phyloP scores from a whole-genome alignment of 140 eudicot species.

The Bidens hawaiensis region DNA sequence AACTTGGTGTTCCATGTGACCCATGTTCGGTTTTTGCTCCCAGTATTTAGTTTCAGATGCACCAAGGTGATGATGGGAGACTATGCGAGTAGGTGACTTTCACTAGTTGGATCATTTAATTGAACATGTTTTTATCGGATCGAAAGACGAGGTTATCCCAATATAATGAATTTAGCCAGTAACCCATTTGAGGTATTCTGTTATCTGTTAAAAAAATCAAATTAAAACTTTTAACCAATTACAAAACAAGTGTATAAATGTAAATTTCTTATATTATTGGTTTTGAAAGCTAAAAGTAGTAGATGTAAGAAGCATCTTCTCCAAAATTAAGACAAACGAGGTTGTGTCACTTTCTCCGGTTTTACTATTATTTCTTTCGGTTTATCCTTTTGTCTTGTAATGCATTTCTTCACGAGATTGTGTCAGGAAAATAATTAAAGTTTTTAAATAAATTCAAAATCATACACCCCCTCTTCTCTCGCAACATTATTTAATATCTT shows the following conservation, averaged over 20 bases:
- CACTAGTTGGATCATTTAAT: too few species aligned
- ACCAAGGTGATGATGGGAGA: too few species aligned
- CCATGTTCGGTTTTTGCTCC: too few species aligned
- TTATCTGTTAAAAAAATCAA: too few species aligned
- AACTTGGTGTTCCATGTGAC: too few species aligned
- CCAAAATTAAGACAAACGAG: slow-evolving; percentile 40
- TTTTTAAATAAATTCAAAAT: slow-evolving; percentile 13
- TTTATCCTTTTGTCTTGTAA: slow-evolving; percentile 61
- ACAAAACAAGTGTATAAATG: not conserved
- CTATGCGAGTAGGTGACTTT: too few species aligned
- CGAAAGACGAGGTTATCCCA: not conserved
- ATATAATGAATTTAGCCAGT: too few species aligned
- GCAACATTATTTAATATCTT: slow-evolving; percentile 33
- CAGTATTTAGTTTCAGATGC: too few species aligned
- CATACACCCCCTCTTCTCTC: slow-evolving; percentile 22
- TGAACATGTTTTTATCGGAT: too few species aligned
- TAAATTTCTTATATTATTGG: not conserved
- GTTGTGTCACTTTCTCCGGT: slow-evolving; percentile 34
- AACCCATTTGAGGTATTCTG: too few species aligned
- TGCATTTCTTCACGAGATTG: slow-evolving; percentile 67
- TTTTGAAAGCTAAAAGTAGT: slow-evolving; percentile 21
- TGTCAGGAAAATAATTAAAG: slow-evolving; percentile 38
- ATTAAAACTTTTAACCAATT: too few species aligned
- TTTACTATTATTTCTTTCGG: slow-evolving; percentile 31
- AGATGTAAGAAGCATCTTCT: slow-evolving; percentile 44